A percentile compares a stretch with the other conserved stretches of the same genome.
Evolutionary conservation across 345 rosid species (phyloP).

Genomic region (Limnanthes douglasii): DNA sequence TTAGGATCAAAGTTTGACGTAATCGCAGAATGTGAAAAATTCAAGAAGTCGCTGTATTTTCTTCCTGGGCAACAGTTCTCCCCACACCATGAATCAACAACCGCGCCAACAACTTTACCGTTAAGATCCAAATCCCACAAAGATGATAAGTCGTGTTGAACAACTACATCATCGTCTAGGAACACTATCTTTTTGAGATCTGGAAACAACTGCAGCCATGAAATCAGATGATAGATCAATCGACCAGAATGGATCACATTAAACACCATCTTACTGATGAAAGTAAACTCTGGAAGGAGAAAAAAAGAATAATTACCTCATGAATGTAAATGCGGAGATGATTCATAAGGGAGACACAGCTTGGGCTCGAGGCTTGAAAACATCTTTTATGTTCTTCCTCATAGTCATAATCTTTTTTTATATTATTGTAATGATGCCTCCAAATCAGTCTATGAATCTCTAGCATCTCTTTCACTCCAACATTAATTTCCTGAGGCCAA

Average conservation of each 20-base stretch:
- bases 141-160: conserved; percentile 70
- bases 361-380: conserved; percentile 45
- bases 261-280: no score
- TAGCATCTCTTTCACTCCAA: conserved; percentile 55
- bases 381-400: conserved; percentile 21
- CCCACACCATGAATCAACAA: conserved; percentile 56
- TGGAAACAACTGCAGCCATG: conserved; percentile 76
- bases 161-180: conserved; percentile 86
- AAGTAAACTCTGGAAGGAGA: no score
- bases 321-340: conserved; percentile 76
- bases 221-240: conserved; percentile 21
- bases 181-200: conserved; percentile 77
- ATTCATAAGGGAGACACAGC: conserved; percentile 60
- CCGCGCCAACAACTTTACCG: conserved; percentile 71
- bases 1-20: conserved; percentile 38
- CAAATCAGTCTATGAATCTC: conserved; percentile 57
- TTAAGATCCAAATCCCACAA: conserved; percentile 71
- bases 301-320: conserved; percentile 27
- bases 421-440: conserved; percentile 34
- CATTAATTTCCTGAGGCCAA: conserved; percentile 68
- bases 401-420: conserved; percentile 34
- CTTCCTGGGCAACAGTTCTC: conserved; percentile 74
- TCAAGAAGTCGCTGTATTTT: conserved; percentile 64
- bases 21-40: conserved; percentile 62
- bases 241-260: conserved; percentile 2